phyloP scores from a whole-genome alignment of 352 stramenopile species.

The Plasmopara muralis region DNA sequence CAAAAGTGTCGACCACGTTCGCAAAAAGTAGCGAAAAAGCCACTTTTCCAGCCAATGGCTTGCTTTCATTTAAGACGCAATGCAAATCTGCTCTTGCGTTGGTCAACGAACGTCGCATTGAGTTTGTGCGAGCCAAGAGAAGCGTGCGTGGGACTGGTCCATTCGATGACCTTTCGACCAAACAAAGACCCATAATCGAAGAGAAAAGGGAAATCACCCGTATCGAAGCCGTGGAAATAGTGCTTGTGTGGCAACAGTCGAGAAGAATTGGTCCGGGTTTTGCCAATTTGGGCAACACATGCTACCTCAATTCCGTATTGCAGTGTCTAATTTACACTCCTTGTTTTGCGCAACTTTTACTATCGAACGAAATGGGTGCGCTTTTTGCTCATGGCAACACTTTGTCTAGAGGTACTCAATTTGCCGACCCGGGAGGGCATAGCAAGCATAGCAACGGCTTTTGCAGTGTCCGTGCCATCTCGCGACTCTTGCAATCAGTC shows the following conservation, averaged over 20 bases:
- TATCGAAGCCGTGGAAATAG: constrained; percentile 37
- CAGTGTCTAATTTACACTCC: constrained; percentile 85
- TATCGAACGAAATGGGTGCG: constrained; percentile 55
- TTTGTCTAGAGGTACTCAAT: constrained; percentile 10
- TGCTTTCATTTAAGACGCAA: constrained; percentile 44
- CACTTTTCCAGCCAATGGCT: constrained; percentile 5
- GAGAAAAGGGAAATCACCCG: constrained; percentile 37
- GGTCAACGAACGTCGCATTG: constrained; percentile 77
- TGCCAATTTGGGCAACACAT: constrained; percentile 93
- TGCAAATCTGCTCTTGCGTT: constrained; percentile 70
- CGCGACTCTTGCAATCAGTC: constrained; percentile 55
- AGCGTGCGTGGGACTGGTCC: constrained; percentile 37
- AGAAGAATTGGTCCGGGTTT: constrained; percentile 77
- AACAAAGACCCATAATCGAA: constrained; percentile 19
- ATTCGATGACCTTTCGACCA: constrained; percentile 22
- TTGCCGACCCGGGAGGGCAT: constrained; percentile 3
- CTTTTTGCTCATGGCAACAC: constrained; percentile 25
- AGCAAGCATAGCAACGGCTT: constrained; percentile 31
- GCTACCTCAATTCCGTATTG: constrained; percentile 92
- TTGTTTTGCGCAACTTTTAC: constrained; percentile 81
- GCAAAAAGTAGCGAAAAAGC: constrained; percentile 12
- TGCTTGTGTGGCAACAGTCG: constrained; percentile 55
- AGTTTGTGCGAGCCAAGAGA: constrained; percentile 61
- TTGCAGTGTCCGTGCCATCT: constrained; percentile 58
- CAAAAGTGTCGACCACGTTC: background rate